phyloP scores from a whole-genome alignment of 106 monocot species.

The Narthecium ossifragum region DNA sequence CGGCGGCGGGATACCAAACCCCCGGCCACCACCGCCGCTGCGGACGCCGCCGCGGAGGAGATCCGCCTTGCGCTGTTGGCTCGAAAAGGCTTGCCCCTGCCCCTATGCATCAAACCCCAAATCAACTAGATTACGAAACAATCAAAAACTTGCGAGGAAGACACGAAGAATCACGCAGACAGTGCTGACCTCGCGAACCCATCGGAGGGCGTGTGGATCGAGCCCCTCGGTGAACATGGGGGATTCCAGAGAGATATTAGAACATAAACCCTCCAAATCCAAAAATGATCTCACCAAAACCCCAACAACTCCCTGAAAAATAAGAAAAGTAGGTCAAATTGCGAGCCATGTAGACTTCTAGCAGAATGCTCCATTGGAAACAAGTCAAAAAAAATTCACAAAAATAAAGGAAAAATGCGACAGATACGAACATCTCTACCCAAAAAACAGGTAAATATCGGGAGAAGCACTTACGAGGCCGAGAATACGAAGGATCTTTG shows the following conservation, averaged over 20 bases:
- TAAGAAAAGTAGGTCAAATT: background rate
- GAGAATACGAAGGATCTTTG: background rate
- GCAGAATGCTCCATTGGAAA: no score
- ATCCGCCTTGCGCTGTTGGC: constrained; percentile 25
- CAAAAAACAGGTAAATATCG: background rate
- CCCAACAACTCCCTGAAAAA: background rate
- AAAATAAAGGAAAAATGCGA: background rate
- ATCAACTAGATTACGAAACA: background rate
- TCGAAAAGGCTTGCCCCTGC: constrained; percentile 13
- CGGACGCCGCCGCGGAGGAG: constrained; percentile 17
- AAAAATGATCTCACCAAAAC: background rate
- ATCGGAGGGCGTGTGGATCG: constrained; percentile 33
- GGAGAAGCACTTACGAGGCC: background rate
- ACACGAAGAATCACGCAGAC: background rate
- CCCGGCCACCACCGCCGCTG: constrained; percentile 16
- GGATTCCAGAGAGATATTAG: background rate
- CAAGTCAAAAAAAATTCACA: background rate
- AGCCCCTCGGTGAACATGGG: constrained; percentile 54
- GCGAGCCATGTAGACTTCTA: no score
- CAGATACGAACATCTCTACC: background rate
- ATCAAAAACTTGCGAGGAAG: background rate
- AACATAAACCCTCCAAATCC: background rate
- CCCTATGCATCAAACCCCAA: background rate
- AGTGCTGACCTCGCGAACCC: constrained; percentile 36
- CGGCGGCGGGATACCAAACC: constrained; percentile 54